Percentiles rank a stretch among this genome's conserved stretches.
Conservation (phyloP, 1,284 basidiomycete species). For the Boletus calvinii region DNA sequence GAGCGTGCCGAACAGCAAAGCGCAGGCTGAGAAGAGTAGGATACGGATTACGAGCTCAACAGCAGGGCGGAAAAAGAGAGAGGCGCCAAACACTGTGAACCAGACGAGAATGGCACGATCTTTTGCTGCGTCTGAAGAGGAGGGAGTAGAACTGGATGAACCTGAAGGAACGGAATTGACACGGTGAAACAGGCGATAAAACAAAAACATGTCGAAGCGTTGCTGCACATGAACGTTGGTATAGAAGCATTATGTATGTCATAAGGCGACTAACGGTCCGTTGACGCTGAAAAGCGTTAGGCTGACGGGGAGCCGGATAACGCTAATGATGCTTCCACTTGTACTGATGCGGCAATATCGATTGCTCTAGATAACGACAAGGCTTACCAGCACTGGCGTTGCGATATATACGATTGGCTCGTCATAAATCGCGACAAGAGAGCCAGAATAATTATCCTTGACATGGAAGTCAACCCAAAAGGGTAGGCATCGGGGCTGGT, state of each 20-base stretch:
- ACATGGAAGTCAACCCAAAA: too few species aligned
- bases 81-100: slow-evolving; percentile 8
- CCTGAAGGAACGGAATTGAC: background rate
- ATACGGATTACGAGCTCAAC: slow-evolving; percentile 10
- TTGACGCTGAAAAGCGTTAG: background rate
- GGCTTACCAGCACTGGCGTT: too few species aligned
- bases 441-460: too few species aligned
- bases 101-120: slow-evolving; percentile 7
- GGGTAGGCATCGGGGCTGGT: too few species aligned
- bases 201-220: slow-evolving; percentile 11
- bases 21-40: slow-evolving; percentile 8
- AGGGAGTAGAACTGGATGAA: background rate
- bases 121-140: background rate
- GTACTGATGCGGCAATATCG: background rate
- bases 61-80: slow-evolving; percentile 10
- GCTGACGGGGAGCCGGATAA: background rate
- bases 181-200: slow-evolving; percentile 11
- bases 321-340: background rate
- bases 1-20: slow-evolving; percentile 7
- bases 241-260: background rate
- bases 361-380: too few species aligned
- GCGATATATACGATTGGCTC: too few species aligned
- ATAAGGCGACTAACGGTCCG: too few species aligned
- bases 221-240: background rate
- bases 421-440: too few species aligned